phyloP scores from a whole-genome alignment of 2,329 filamentous ascomycete genomes.

The Exophiala phaeomuriformis region DNA sequence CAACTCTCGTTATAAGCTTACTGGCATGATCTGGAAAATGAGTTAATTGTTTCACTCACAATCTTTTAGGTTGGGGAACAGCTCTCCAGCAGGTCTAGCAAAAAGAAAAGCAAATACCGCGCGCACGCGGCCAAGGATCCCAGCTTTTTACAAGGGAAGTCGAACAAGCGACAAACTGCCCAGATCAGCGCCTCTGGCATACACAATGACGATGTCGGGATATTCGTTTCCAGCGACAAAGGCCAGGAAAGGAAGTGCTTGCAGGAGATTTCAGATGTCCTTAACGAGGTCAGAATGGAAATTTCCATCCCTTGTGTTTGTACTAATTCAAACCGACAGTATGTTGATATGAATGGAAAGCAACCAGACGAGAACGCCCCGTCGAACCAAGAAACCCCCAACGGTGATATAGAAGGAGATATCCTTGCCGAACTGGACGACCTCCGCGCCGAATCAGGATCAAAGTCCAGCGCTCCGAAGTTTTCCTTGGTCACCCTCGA shows the following conservation, averaged over 20 bases:
- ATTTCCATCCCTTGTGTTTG: neutral
- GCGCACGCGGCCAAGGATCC: neutral
- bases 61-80: neutral
- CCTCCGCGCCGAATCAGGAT: slow-evolving; percentile 44
- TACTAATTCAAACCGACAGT: slow-evolving; percentile 8
- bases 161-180: neutral
- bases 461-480: slow-evolving; percentile 22
- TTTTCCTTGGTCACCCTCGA: slow-evolving; percentile 19
- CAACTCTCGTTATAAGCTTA: neutral
- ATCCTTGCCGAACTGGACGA: slow-evolving; percentile 55
- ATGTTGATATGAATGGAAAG: slow-evolving; percentile 6
- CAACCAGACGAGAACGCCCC: neutral
- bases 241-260: slow-evolving; percentile 55
- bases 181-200: slow-evolving; percentile 29
- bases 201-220: slow-evolving; percentile 50
- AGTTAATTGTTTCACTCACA: neutral
- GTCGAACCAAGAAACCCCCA: slow-evolving; percentile 38
- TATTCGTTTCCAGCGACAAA: slow-evolving; percentile 57
- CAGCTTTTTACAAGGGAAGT: neutral
- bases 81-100: neutral
- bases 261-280: slow-evolving; percentile 50
- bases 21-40: neutral
- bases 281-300: slow-evolving; percentile 44
- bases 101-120: neutral
- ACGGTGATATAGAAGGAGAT: slow-evolving; percentile 53